A percentile compares a stretch with the other conserved stretches of the same genome.
Conservation (phyloP, 352 stramenopile species). For the Poterioochromonas sp. region DNA sequence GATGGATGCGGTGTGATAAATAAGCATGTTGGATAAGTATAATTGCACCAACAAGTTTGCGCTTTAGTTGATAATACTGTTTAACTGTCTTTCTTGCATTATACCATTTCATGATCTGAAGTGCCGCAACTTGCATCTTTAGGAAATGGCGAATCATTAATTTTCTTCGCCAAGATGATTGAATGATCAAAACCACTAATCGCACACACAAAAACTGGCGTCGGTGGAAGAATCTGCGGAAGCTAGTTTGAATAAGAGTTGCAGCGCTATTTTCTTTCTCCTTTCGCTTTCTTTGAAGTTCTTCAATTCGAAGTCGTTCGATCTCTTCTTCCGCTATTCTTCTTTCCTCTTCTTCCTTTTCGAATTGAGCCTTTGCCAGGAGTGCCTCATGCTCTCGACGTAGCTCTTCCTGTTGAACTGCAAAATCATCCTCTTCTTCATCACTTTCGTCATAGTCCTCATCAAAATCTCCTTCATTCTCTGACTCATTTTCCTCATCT, state of each 20-base stretch:
- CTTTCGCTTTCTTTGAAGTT: no score
- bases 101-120: no score
- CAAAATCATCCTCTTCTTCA: not conserved
- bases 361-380: not conserved
- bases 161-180: not conserved
- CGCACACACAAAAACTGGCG: not conserved
- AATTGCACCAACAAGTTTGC: no score
- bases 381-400: not conserved
- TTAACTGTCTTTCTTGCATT: no score
- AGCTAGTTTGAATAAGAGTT: not conserved
- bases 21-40: no score
- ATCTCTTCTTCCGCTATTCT: not conserved
- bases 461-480: not conserved
- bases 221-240: not conserved
- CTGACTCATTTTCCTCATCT: not conserved
- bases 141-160: not conserved
- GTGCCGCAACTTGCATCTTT: no score
- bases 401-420: not conserved
- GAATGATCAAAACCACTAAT: conserved; percentile 13
- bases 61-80: no score
- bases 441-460: not conserved
- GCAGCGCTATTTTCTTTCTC: not conserved
- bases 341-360: not conserved
- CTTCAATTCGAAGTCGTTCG: no score
- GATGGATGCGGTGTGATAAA: no score